Evolutionary conservation across 179 eudicot species (phyloP).

Genomic region (Camellia oleifera): DNA sequence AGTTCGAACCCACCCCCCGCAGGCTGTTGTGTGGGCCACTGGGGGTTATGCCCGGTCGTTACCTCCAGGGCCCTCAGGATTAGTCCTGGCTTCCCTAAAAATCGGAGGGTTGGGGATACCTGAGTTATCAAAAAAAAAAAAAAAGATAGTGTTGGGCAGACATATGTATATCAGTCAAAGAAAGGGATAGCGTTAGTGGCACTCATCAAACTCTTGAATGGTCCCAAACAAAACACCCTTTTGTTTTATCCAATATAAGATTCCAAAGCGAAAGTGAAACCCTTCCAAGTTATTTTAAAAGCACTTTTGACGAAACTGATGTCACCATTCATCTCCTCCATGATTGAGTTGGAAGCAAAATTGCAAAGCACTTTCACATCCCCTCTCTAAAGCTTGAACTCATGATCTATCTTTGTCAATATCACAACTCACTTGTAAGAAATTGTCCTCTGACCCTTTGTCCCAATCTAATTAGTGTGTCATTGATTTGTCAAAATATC

Average conservation of each 20-base stretch:
- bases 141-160: background rate
- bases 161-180: background rate
- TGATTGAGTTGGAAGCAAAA: background rate
- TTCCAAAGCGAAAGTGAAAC: conserved; percentile 15
- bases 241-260: conserved; percentile 26
- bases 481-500: no score
- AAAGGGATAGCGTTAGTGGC: background rate
- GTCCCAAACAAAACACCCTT: conserved; percentile 21
- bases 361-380: background rate
- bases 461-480: no score
- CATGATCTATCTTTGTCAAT: no score
- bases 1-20: no score
- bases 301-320: conserved; percentile 11
- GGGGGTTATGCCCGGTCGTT: no score
- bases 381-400: background rate
- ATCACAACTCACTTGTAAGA: no score
- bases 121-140: no score
- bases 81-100: no score
- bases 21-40: no score
- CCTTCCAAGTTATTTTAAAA: background rate
- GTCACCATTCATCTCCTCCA: background rate
- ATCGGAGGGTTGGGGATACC: no score
- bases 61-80: no score
- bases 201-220: background rate
- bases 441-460: no score